Evolutionary conservation across 2,329 filamentous ascomycete species (phyloP).

Genomic region (Aspergillus ustus): DNA sequence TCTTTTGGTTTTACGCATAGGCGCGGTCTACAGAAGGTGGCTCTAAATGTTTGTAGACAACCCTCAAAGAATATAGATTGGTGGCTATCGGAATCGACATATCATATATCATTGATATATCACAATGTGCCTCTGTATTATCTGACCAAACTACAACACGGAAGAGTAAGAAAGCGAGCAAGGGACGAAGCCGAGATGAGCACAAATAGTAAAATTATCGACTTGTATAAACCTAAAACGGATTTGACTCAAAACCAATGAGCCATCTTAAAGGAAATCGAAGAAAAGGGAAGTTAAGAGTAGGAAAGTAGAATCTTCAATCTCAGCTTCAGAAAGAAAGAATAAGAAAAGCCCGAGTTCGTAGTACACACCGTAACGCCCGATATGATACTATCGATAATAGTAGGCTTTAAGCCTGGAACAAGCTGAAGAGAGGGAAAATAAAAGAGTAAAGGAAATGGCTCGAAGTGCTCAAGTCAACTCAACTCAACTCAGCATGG

Average conservation of each 20-base stretch:
- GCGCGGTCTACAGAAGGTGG: background rate
- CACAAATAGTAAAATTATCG: background rate
- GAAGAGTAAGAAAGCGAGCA: background rate
- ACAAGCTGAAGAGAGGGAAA: background rate
- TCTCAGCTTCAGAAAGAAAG: constrained; percentile 3
- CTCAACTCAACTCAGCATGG: background rate
- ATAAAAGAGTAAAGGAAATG: background rate
- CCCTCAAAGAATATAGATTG: background rate
- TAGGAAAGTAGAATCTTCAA: background rate
- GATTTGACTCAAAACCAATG: background rate
- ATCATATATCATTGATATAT: background rate
- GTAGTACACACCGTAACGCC: constrained; percentile 4
- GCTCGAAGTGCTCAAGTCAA: constrained; percentile 5
- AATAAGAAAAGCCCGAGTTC: background rate
- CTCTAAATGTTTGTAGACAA: constrained; percentile 1
- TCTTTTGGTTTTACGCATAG: background rate
- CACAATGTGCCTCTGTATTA: background rate
- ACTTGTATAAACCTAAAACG: background rate
- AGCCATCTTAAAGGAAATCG: background rate
- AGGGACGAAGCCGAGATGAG: background rate
- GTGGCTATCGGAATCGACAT: background rate
- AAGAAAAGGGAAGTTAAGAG: background rate
- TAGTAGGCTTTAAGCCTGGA: background rate
- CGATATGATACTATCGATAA: background rate
- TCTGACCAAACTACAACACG: background rate